Conservation (phyloP, 495 filamentous ascomycete species). For the Friedmanniomyces endolithicus region DNA sequence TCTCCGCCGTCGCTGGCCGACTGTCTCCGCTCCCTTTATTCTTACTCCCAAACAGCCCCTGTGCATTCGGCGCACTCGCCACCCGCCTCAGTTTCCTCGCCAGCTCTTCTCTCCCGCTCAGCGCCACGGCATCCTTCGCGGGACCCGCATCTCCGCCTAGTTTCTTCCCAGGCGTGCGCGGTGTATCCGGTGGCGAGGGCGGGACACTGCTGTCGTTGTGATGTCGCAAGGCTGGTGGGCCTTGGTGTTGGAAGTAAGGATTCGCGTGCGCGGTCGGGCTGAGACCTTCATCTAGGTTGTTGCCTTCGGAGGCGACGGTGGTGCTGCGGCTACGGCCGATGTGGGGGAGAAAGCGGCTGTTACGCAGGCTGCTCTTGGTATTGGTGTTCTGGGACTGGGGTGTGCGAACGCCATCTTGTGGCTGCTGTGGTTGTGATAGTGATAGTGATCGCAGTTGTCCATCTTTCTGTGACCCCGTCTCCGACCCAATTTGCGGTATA, state of each 20-base stretch:
- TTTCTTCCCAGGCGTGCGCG: constrained; percentile 44
- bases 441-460: constrained; percentile 19
- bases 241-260: constrained; percentile 94
- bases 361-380: constrained; percentile 58
- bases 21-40: constrained; percentile 43
- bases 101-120: constrained; percentile 74
- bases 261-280: constrained; percentile 93
- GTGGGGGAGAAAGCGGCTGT: constrained; percentile 70
- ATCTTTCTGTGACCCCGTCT: constrained; percentile 24
- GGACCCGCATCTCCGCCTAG: constrained; percentile 52
- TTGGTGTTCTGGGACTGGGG: constrained; percentile 44
- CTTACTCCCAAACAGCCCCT: constrained; percentile 58
- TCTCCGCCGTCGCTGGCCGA: constrained; percentile 49
- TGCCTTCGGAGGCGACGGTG: constrained; percentile 88
- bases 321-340: constrained; percentile 69
- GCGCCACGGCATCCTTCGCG: constrained; percentile 54
- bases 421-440: too few species aligned
- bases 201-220: constrained; percentile 93
- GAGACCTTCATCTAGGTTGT: constrained; percentile 72
- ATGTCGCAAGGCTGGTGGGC: constrained; percentile 81
- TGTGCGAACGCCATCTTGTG: constrained; percentile 32
- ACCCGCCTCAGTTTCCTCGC: constrained; percentile 86
- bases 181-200: constrained; percentile 89
- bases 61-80: constrained; percentile 91
- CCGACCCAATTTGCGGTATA: constrained; percentile 9